phyloP scores from a whole-genome alignment of 495 filamentous ascomycete genomes.

The Neurospora sp. region DNA sequence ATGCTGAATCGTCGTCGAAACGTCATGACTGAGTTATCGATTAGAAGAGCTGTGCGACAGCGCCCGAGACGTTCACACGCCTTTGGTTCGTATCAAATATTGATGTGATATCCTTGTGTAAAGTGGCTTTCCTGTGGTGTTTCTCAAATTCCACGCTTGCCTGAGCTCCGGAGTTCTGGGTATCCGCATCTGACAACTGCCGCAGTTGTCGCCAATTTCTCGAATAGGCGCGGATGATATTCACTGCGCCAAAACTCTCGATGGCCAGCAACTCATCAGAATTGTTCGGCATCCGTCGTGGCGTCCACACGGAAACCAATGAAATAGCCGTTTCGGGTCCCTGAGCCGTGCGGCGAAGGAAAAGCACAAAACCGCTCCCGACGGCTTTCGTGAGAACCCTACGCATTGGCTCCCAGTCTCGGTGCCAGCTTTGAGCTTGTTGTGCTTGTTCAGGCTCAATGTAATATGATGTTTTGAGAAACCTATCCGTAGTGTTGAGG shows the following conservation, averaged over 20 bases:
- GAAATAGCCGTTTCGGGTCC: neutral
- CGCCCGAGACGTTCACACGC: neutral
- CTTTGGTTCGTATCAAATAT: neutral
- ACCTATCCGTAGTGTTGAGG: neutral
- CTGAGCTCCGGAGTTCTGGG: neutral
- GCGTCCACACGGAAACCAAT: neutral
- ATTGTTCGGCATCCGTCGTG: neutral
- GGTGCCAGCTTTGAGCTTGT: neutral
- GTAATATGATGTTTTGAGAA: neutral
- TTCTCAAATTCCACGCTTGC: neutral
- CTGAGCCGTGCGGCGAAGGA: neutral
- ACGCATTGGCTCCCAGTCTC: neutral
- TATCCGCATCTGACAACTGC: neutral
- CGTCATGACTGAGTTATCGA: neutral
- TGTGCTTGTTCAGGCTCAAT: neutral
- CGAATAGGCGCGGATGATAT: neutral
- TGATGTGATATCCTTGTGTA: neutral
- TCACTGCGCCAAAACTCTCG: neutral
- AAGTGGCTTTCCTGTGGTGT: neutral
- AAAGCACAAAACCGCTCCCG: neutral
- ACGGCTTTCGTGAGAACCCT: neutral
- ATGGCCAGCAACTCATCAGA: neutral
- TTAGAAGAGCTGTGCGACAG: neutral
- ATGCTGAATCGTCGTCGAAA: neutral
- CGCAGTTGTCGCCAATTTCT: neutral